Evolutionary conservation across 768 basidiomycete species (phyloP).

Genomic region (Amanita jacksonii): DNA sequence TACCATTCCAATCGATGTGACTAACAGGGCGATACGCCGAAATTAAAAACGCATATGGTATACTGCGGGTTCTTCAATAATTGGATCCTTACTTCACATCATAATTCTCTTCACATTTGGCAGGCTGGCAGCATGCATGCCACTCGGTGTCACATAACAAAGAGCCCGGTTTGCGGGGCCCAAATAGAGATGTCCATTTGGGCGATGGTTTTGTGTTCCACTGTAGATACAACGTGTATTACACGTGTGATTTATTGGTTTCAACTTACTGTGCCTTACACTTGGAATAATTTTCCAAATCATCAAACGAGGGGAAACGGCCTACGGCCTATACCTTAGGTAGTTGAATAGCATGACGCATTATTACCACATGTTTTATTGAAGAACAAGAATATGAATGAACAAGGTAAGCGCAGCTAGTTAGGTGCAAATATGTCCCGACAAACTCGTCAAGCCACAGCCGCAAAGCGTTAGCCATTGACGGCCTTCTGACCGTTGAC

Average conservation of each 20-base stretch:
- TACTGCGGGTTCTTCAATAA: constrained; percentile 1
- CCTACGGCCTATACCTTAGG: too few relatives aligned
- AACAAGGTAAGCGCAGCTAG: background rate
- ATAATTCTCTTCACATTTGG: too few relatives aligned
- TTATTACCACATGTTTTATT: too few relatives aligned
- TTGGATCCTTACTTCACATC: background rate
- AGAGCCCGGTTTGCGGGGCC: background rate
- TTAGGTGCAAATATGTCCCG: constrained; percentile 1
- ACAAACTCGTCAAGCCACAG: constrained; percentile 1
- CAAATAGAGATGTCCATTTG: background rate
- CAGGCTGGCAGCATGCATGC: background rate
- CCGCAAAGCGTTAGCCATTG: too few relatives aligned
- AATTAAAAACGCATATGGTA: constrained; percentile 8
- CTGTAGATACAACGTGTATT: constrained; percentile 15
- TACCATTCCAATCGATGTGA: constrained; percentile 1
- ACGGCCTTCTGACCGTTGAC: too few relatives aligned
- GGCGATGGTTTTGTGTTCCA: constrained; percentile 4
- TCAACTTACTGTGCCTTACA: too few relatives aligned
- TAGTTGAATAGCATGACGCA: too few relatives aligned
- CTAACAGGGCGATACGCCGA: constrained; percentile 4
- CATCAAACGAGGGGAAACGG: too few relatives aligned
- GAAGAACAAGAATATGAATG: constrained; percentile 1
- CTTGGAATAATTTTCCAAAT: too few relatives aligned
- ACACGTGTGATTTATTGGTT: too few relatives aligned
- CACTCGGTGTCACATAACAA: constrained; percentile 1